Conservation (phyloP, 2,329 filamentous ascomycete genomes). For the Bretziella fagacearum region DNA sequence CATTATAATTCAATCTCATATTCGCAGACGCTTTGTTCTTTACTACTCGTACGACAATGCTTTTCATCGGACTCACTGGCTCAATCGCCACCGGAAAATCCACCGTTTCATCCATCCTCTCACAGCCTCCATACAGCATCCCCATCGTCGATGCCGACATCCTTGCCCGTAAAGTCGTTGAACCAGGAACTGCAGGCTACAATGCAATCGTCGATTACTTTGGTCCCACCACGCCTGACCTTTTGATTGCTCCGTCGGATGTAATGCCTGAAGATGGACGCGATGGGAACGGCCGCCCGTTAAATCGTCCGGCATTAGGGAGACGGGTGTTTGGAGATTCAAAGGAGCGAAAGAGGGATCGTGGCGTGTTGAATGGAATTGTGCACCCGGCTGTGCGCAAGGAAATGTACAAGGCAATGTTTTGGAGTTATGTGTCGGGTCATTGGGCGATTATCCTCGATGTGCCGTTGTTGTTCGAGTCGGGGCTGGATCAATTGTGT, state of each 20-base stretch:
- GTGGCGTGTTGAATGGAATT: constrained; percentile 68
- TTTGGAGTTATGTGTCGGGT: constrained; percentile 57
- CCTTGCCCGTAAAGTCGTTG: constrained; percentile 81
- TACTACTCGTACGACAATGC: constrained; percentile 41
- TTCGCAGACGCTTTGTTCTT: no score
- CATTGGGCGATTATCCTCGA: constrained; percentile 84
- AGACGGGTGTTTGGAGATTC: constrained; percentile 69
- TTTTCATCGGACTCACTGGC: constrained; percentile 88
- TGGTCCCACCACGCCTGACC: constrained; percentile 63
- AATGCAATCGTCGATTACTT: constrained; percentile 69
- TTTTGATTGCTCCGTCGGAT: constrained; percentile 47
- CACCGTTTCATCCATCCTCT: constrained; percentile 74
- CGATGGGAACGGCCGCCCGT: constrained; percentile 47
- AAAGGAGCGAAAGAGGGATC: constrained; percentile 51
- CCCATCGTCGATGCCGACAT: constrained; percentile 90
- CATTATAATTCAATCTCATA: no score
- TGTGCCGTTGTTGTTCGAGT: constrained; percentile 83
- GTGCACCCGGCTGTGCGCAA: constrained; percentile 78
- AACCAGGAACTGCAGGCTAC: constrained; percentile 78
- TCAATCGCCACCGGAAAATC: constrained; percentile 98
- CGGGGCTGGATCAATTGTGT: constrained; percentile 68
- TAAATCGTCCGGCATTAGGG: constrained; percentile 78
- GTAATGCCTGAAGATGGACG: constrained; percentile 37
- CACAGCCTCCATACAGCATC: constrained; percentile 62
- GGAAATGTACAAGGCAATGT: constrained; percentile 61